Evolutionary conservation across 2,329 filamentous ascomycete species (phyloP), one percentile per base, ranked within the genome.

Genomic region (Fusarium albidum): DNA sequence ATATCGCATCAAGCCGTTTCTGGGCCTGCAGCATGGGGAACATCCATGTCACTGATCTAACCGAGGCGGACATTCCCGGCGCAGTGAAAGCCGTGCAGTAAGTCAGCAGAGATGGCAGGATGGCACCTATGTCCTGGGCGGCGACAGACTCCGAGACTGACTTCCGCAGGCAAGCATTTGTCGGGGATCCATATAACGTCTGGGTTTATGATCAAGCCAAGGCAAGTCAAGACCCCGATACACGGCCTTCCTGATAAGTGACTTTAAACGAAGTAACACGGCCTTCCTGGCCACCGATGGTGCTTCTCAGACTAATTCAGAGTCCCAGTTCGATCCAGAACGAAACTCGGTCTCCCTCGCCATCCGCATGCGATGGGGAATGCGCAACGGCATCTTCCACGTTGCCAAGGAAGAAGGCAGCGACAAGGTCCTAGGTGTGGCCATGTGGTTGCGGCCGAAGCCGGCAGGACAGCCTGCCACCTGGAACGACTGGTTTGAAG

Each of bases 371-470:
- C 77, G 77, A 59, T 91, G 88, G 84, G 87, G 88, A 21, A 88
- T 91, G 69, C 79, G 81, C 45, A 85, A 88, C 67, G 86, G 82
- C 45, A 80, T 89, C 31, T 89, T 91, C 73, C 83, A 88, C 61
- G 85, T 91, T 52, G 86, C 86, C 9, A 89, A 86, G 71, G 84
- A 88, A 63, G 74, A 78, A 5, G 74, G 77, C 1, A 72, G 67
- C 43, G 73, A 77, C 33, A 80, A 82, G 51, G 80, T 91, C 29
- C 79, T 91, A 25, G 89, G 89, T 9, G 85, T 90, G 18, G 84
- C 87, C 51, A 90, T 89, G 82, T 92, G 89, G 89, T 75, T 90
- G 46, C 80, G 80, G 1, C 88, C 88, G 0, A 77, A 77, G 12
- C 73, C 74, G 0, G 69, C 76, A 1, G 73, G 70, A 5, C 67